Base-by-base conservation (phyloP, 805 yeast genomes). In the Pichia manshurica region DNA sequence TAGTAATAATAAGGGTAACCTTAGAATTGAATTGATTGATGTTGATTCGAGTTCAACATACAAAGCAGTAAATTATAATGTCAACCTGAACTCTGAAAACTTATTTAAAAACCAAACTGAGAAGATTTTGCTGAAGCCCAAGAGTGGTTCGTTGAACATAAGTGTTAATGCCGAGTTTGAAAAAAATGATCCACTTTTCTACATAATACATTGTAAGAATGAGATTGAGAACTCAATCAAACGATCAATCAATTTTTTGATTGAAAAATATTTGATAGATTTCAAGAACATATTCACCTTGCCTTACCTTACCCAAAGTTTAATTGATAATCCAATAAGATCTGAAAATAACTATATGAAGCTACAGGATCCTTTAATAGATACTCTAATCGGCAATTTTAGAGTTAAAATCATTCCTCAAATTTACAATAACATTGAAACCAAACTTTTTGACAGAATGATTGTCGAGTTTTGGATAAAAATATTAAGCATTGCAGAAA, bases 131-230 rank as follows among this genome's bases (percentile, higher is more conserved):
- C 35, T 63, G 17, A 48, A 55, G 34, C 68, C 67, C 0, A 61
- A 56, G 20, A 56, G 65, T 51, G 96, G 97, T 0, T 71, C 78
- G 36, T 57, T 93, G 2, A 62, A 76, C 41, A 65, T 89, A 3
- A 81, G 81, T 56, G 70, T 90, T 2, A 81, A 87, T 0, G 78
- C 87, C 54, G 97, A 90, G 59, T 77, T 79, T 45, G 96, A 90
- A 56, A 74, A 81, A 41, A 78, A 77, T 35, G 96, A 90, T 64
- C 88, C 95, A 1, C 66, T 87, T 8, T 91, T 85, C 58, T 84
- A 82, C 40, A 74, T 91, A 64, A 95, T 95, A 1, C 75, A 83
- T 53, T 82, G 91, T 0, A 78, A 82, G 56, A 69, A 91, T 53
- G 74, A 81, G 1, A 67, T 91, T 25, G 66, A 72, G 29, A 73